Conservation (phyloP, 768 basidiomycete genomes). For the Roridomyces roridus region DNA sequence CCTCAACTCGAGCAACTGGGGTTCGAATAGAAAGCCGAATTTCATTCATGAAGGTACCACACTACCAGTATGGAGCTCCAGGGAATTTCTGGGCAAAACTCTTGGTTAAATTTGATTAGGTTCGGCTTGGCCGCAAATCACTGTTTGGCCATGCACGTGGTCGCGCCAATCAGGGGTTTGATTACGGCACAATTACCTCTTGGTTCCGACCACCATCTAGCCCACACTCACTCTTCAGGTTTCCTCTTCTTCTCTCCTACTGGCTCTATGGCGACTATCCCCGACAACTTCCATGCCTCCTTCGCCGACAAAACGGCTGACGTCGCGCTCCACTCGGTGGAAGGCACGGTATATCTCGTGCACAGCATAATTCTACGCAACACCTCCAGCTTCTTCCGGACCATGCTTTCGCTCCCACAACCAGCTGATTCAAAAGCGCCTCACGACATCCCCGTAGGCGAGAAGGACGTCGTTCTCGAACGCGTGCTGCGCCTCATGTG, state of each 20-base stretch:
- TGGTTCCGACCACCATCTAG: not conserved
- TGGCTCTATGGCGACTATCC: not conserved
- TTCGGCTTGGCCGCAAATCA: too few species aligned
- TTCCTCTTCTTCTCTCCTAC: not conserved
- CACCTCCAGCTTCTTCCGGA: slow-evolving; percentile 47
- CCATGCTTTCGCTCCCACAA: slow-evolving; percentile 34
- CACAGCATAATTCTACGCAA: slow-evolving; percentile 47
- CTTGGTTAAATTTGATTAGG: too few species aligned
- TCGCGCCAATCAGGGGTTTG: too few species aligned
- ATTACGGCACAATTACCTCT: too few species aligned
- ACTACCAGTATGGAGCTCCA: too few species aligned
- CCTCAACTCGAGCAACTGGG: too few species aligned
- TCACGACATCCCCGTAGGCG: slow-evolving; percentile 34
- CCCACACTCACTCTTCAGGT: too few species aligned
- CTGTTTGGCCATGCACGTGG: too few species aligned
- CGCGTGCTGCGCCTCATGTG: slow-evolving; percentile 48
- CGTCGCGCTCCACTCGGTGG: slow-evolving; percentile 46
- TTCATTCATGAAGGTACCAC: too few species aligned
- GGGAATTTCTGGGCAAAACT: too few species aligned
- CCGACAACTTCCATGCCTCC: slow-evolving; percentile 32
- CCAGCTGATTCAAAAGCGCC: not conserved
- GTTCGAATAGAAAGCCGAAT: too few species aligned
- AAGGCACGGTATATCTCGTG: slow-evolving; percentile 50
- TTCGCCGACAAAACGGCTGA: slow-evolving; percentile 49
- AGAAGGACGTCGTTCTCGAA: slow-evolving; percentile 41